Evolutionary conservation across 106 monocot genomes (phyloP), one percentile per base, ranked within the genome.

Genomic region (Alisma plantagoaquatica): DNA sequence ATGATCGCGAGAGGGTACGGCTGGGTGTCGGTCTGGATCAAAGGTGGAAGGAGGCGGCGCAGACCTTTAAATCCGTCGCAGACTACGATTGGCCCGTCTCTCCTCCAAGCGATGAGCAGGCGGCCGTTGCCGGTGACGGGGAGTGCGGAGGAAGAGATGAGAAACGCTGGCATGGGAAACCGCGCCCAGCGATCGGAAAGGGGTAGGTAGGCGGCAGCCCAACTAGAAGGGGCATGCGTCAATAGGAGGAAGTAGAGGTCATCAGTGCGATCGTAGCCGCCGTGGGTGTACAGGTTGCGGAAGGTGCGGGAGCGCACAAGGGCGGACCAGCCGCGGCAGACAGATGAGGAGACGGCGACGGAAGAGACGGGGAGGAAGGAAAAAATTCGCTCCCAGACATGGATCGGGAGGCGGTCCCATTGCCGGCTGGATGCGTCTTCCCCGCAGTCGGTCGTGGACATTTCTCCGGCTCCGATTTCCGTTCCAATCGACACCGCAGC

Each of bases 241-340:
- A 67, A 52, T 35, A 51, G 67, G 41, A 67, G 27, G 67, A 67
- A 67, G 57, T 19, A 32, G 35, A 67, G 31, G 49, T 67, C 57
- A 3, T 57, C 49, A 24, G 35, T 8, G 31, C 31, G 33, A 22
- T 49, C 12, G 41, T 20, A 3, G 27, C 35, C 41, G 58, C 22
- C 16, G 23, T 19, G 50, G n/a, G n/a, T n/a, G 58, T 67, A 67
- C 22, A 49, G n/a, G 41, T 48, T 58, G 38, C 33, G 29, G 57
- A 67, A 67, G 31, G 2, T 31, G 2, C 5, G 19, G 49, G 49
- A 58, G 10, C 29, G 21, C 33, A 58, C 27, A 38, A 49, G 24
- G 58, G 48, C 15, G 26, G 12, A 18, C 67, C 67, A 67, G 0
- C 19, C 24, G 15, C 49, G 25, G 50, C 49, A 57, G 32, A 67